Conservation (phyloP, 108 stramenopile species). For the Conticribra guillardii region DNA sequence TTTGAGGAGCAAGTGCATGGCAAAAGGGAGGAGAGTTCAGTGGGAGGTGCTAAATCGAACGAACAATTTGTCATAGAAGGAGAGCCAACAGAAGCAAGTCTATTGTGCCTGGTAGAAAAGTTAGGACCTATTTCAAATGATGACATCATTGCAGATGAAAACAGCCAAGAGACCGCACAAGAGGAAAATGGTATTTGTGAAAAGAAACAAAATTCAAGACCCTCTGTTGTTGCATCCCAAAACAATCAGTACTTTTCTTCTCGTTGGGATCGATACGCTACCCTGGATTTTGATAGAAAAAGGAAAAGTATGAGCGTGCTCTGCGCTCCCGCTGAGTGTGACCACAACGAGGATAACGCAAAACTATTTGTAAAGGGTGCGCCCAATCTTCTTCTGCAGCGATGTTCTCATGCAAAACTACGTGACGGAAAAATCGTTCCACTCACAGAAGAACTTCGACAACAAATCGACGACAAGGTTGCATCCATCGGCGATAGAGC, state of each 20-base stretch:
- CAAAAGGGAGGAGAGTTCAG: slow-evolving; percentile 14
- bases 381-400: slow-evolving; percentile 85
- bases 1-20: slow-evolving; percentile 5
- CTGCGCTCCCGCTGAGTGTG: slow-evolving; percentile 21
- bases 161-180: too few relatives aligned
- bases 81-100: slow-evolving; percentile 97
- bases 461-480: slow-evolving; percentile 63
- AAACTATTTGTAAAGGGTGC: slow-evolving; percentile 96
- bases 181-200: too few relatives aligned
- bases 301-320: slow-evolving; percentile 82
- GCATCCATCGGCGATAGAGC: slow-evolving; percentile 80
- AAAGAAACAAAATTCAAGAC: slow-evolving; percentile 25
- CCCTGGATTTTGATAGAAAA: slow-evolving; percentile 92
- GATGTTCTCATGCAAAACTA: slow-evolving; percentile 84
- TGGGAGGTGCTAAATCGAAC: neutral
- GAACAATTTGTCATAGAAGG: slow-evolving; percentile 55
- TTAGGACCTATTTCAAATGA: slow-evolving; percentile 40
- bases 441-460: slow-evolving; percentile 57
- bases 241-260: slow-evolving; percentile 47
- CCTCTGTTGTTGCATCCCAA: slow-evolving; percentile 60
- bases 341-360: slow-evolving; percentile 20
- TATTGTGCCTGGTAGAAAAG: slow-evolving; percentile 91
- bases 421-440: slow-evolving; percentile 78
- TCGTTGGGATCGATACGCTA: slow-evolving; percentile 66
- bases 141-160: slow-evolving; percentile 1